Conservation (phyloP, 2,329 filamentous ascomycete species). For the Cladobotryum mycophilum region DNA sequence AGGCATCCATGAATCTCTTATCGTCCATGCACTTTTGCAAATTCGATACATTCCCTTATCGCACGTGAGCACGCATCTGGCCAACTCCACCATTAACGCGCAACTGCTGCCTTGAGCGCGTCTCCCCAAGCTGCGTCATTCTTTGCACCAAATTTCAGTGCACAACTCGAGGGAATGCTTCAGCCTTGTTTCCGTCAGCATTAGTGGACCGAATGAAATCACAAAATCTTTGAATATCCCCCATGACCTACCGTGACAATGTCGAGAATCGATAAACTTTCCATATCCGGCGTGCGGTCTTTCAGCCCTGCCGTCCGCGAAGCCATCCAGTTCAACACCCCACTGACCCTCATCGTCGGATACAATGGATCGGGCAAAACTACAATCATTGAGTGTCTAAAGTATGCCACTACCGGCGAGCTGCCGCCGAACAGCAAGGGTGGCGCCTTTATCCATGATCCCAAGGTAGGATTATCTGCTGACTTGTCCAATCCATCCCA, state of each 20-base stretch:
- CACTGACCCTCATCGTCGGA: conserved; percentile 91
- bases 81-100: conserved; percentile 12
- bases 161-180: too few relatives aligned
- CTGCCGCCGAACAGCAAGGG: conserved; percentile 85
- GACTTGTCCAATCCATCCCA: neutral
- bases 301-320: conserved; percentile 72
- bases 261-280: conserved; percentile 86
- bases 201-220: neutral
- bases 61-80: conserved; percentile 18
- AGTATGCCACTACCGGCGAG: conserved; percentile 94
- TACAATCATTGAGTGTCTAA: conserved; percentile 97
- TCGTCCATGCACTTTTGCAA: neutral
- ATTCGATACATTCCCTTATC: neutral
- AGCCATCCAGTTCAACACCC: conserved; percentile 80
- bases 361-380: conserved; percentile 98
- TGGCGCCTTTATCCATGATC: conserved; percentile 93
- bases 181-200: neutral
- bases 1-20: neutral
- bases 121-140: neutral
- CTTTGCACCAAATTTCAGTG: neutral
- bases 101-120: conserved; percentile 12
- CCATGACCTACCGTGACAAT: conserved; percentile 29
- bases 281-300: conserved; percentile 76
- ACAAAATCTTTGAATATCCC: neutral
- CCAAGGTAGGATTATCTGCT: conserved; percentile 52